Evolutionary conservation across 208 protist genomes (phyloP).

Genomic region (Trypanosoma vivax): DNA sequence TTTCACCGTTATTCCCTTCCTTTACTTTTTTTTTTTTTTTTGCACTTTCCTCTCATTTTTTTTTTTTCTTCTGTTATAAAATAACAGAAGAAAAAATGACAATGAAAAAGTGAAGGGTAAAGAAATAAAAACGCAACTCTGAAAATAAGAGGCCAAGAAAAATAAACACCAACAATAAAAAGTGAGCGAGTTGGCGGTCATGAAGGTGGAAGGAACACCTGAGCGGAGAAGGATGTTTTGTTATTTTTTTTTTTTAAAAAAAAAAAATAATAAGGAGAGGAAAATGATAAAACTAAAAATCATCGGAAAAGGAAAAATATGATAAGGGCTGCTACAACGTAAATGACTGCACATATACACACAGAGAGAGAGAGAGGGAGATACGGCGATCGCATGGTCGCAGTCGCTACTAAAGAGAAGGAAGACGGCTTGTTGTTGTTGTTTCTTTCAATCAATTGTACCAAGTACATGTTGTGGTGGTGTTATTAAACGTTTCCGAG

Average conservation of each 20-base stretch:
- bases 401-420: too few species aligned
- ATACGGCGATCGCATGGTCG: too few species aligned
- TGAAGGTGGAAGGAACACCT: too few species aligned
- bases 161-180: not conserved
- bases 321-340: too few species aligned
- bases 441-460: too few species aligned
- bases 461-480: too few species aligned
- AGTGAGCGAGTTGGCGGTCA: too few species aligned
- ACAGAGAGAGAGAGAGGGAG: too few species aligned
- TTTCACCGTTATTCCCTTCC: not conserved
- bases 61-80: not conserved
- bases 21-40: not conserved
- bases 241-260: slow-evolving; percentile 12
- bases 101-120: not conserved
- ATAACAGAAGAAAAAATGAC: not conserved
- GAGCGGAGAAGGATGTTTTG: too few species aligned
- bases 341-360: too few species aligned
- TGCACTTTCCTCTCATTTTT: not conserved
- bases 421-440: too few species aligned
- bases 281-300: not conserved
- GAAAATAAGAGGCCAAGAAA: not conserved
- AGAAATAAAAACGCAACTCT: slow-evolving; percentile 1
- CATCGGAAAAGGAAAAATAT: slow-evolving; percentile 1
- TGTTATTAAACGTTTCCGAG: too few species aligned
- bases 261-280: slow-evolving; percentile 1